Base-by-base conservation (phyloP, 257 asterid species). In the Fraxinus anomala region DNA sequence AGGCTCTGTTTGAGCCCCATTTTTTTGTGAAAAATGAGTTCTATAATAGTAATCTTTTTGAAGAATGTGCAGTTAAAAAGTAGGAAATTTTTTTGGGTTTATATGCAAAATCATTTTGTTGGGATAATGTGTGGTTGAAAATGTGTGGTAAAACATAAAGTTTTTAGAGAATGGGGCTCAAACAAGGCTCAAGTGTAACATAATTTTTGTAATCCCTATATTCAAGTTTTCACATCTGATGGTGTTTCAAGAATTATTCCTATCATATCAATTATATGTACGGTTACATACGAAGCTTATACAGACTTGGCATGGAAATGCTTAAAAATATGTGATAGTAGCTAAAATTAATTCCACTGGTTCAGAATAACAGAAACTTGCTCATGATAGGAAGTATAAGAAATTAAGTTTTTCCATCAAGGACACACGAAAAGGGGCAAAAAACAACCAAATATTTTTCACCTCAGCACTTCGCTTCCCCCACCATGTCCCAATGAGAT, bases 401-500 rank as follows among this genome's bases (percentile, higher is more conserved):
- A 66, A 56, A 44, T 44, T 59, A 66, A 68, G 47, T 42, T 17
- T 56, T 56, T 56, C 66, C 66, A 17, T n/a, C 1, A 56, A 56
- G 28, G 66, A 56, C 4, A 37, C n/a, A 19, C 2, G 65, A 39
- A 33, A 77, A 13, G 42, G 56, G 68, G 28, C 23, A 73, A 72
- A 73, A 76, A 76, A 68, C 59, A 75, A 47, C 61, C 14, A 65
- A 47, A 65, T 28, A 34, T 54, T 51, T 73, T 83, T 91, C 84
- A 93, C 98, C 92, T 71, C 88, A 54, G 81, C 70, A 79, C 98
- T 91, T 80, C 86, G 86, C 82, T 83, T 85, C 79, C 98, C 98
- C 66, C 90, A 80, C 98, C 98, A 93, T 79, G 97, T 86, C 66
- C 96, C 94, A 70, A 91, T 85, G 72, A 91, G 88, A 81, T 83